Evolutionary conservation across 2,329 filamentous ascomycete species (phyloP).

Genomic region (Camptophora hylomeconis): DNA sequence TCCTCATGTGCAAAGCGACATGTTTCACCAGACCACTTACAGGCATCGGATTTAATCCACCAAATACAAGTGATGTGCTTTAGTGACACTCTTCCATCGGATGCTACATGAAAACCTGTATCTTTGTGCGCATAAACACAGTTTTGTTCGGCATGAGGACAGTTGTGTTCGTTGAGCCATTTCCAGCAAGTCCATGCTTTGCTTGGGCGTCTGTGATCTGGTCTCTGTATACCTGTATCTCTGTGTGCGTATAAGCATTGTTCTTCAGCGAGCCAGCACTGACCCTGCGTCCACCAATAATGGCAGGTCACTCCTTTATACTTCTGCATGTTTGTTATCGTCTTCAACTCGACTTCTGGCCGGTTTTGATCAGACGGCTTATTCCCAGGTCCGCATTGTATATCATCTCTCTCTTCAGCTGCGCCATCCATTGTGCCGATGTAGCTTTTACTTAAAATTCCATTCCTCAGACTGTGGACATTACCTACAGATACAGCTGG

Average conservation of each 20-base stretch:
- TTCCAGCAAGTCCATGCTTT: slow-evolving; percentile 10
- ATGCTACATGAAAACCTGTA: slow-evolving; percentile 9
- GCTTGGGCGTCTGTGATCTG: background rate
- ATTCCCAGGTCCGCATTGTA: too few relatives aligned
- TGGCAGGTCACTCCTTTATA: slow-evolving; percentile 14
- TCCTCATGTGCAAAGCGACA: slow-evolving; percentile 10
- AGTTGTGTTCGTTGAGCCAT: slow-evolving; percentile 5
- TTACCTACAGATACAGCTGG: too few relatives aligned
- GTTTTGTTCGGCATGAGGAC: slow-evolving; percentile 1
- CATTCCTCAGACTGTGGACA: too few relatives aligned
- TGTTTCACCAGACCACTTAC: slow-evolving; percentile 1
- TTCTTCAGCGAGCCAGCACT: slow-evolving; percentile 6
- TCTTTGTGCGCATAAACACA: slow-evolving; percentile 8
- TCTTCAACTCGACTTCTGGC: too few relatives aligned
- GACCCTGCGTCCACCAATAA: slow-evolving; percentile 5
- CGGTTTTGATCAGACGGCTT: too few relatives aligned
- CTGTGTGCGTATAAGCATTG: slow-evolving; percentile 12
- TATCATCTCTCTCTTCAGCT: too few relatives aligned
- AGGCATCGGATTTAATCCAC: slow-evolving; percentile 5
- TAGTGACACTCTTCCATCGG: slow-evolving; percentile 3
- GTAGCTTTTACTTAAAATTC: too few relatives aligned
- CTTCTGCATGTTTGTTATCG: too few relatives aligned
- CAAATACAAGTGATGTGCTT: slow-evolving; percentile 13
- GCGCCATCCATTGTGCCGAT: too few relatives aligned
- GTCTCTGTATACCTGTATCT: slow-evolving; percentile 7